Percentiles rank a stretch among this genome's conserved stretches.
phyloP scores from a whole-genome alignment of 202 grass and related monocot species.

The Digitaria exilis region DNA sequence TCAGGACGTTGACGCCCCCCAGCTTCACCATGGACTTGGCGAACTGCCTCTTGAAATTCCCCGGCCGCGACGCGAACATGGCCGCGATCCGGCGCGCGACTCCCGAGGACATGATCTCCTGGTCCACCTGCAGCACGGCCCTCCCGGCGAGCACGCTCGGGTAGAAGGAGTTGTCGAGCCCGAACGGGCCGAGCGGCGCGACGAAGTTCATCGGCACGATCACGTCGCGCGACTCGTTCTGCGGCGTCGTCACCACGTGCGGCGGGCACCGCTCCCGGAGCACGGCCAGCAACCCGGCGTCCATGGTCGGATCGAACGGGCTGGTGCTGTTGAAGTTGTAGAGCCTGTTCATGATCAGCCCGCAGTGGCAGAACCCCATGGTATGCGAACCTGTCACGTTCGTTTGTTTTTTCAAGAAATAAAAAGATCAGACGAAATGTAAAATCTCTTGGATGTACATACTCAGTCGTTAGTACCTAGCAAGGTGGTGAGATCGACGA shows the following conservation, averaged over 20 bases:
- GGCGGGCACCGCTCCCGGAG: slow-evolving; percentile 41
- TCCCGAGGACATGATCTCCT: slow-evolving; percentile 33
- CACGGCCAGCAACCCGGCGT: not conserved
- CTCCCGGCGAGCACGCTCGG: slow-evolving; percentile 23
- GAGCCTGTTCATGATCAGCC: slow-evolving; percentile 22
- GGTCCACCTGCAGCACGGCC: slow-evolving; percentile 43
- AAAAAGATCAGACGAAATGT: too few relatives aligned
- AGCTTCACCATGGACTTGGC: slow-evolving; percentile 45
- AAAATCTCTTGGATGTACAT: too few relatives aligned
- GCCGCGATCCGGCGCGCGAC: not conserved
- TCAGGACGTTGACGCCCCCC: slow-evolving; percentile 27
- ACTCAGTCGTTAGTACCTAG: slow-evolving; percentile 4
- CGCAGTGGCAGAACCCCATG: slow-evolving; percentile 48
- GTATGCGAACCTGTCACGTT: slow-evolving; percentile 30
- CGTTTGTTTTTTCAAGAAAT: too few relatives aligned
- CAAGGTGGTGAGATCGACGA: slow-evolving; percentile 45
- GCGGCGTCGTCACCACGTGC: not conserved
- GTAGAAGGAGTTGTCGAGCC: slow-evolving; percentile 39
- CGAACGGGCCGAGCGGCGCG: slow-evolving; percentile 6
- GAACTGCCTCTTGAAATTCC: slow-evolving; percentile 35
- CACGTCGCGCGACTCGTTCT: slow-evolving; percentile 25
- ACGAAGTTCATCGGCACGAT: slow-evolving; percentile 42
- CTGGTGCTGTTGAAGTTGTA: slow-evolving; percentile 29
- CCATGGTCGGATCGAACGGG: slow-evolving; percentile 6
- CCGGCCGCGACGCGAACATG: slow-evolving; percentile 14